Evolutionary conservation across 78 protist genomes (phyloP).

Genomic region (Mastigamoeba balamuthi): DNA sequence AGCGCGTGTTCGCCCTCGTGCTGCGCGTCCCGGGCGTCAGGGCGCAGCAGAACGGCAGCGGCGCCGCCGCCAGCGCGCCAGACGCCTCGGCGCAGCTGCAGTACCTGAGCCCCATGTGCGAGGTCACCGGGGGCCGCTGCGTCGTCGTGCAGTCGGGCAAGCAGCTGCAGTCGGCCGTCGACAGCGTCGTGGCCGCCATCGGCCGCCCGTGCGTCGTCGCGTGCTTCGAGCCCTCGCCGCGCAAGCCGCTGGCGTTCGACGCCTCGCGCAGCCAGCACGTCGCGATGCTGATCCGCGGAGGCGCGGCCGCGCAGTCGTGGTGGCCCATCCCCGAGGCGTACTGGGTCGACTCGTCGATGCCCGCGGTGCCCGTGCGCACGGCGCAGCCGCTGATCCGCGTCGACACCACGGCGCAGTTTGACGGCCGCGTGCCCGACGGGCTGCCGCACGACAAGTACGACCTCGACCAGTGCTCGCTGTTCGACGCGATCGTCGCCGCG

Average conservation of each 20-base stretch:
- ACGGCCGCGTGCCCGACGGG: slow-evolving; percentile 30
- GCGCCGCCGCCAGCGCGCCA: not conserved
- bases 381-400: slow-evolving; percentile 28
- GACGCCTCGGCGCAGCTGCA: not conserved
- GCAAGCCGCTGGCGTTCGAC: too few species aligned
- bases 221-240: not conserved
- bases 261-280: too few species aligned
- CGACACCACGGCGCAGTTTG: too few species aligned
- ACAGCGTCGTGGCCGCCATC: not conserved
- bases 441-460: slow-evolving; percentile 49
- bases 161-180: not conserved
- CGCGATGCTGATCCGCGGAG: too few species aligned
- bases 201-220: not conserved
- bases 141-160: not conserved
- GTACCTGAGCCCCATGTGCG: not conserved
- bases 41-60: not conserved
- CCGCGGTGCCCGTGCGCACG: slow-evolving; percentile 4
- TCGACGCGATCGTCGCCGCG: too few species aligned
- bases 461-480: slow-evolving; percentile 22
- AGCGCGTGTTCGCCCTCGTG: slow-evolving; percentile 22
- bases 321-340: not conserved
- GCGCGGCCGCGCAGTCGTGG: not conserved
- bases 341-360: not conserved
- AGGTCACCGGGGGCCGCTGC: not conserved
- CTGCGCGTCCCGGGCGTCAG: not conserved